Percentiles rank a stretch among this genome's conserved stretches.
These are phyloP conservation scores for Phytophthora fragariae DNA, from an alignment of 352 stramenopile genomes.

Conservation along the genomic window DNA sequence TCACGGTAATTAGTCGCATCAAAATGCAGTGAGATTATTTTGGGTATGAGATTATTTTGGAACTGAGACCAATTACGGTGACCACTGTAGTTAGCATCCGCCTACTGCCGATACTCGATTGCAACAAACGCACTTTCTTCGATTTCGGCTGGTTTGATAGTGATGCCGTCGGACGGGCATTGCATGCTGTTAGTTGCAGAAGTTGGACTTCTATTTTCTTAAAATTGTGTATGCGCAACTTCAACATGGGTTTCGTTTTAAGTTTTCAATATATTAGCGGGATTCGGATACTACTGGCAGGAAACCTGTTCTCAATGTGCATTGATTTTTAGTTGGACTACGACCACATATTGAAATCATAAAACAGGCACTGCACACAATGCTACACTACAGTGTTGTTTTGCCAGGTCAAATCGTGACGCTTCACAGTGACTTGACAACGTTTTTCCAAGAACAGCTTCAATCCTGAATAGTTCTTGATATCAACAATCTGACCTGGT, in stretches of 20 bases:
- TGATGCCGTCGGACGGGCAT: neutral
- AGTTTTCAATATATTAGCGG: neutral
- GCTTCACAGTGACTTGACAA: conserved; percentile 3
- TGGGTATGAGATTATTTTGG: too few relatives aligned
- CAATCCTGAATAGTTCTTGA: conserved; percentile 1
- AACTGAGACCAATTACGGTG: too few relatives aligned
- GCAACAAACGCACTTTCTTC: neutral
- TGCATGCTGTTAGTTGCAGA: neutral
- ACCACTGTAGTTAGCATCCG: neutral
- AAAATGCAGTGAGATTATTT: too few relatives aligned
- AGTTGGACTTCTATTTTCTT: too few relatives aligned
- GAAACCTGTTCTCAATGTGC: neutral
- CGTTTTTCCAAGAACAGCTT: neutral
- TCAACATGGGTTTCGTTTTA: neutral
- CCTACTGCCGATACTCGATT: too few relatives aligned
- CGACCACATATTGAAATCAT: too few relatives aligned
- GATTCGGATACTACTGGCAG: neutral
- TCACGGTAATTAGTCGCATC: too few relatives aligned
- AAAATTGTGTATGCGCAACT: too few relatives aligned
- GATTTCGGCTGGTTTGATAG: neutral
- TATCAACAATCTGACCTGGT: conserved; percentile 4
- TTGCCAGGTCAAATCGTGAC: neutral
- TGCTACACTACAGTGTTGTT: neutral
- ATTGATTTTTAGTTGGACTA: neutral
- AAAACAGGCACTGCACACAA: too few relatives aligned